Base-by-base conservation (phyloP, 2,329 filamentous ascomycete genomes). In the Colletotrichum karsti region DNA sequence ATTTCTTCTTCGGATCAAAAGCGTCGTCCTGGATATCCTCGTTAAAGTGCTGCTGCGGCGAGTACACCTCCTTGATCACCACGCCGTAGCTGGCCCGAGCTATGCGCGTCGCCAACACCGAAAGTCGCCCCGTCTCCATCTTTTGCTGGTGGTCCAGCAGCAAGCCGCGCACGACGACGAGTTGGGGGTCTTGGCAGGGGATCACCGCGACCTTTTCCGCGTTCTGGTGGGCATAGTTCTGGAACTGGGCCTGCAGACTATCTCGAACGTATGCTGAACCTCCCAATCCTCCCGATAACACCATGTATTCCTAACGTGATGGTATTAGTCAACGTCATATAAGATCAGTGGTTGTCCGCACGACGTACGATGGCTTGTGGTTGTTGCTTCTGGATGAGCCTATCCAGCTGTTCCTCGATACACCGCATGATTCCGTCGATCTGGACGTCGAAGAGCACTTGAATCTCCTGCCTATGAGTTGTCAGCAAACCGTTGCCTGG, bases 161-260 rank as follows among this genome's bases (percentile, higher is more conserved):
- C 3, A 88, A 75, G 0, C 86, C 86, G 67, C 85, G 85, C 44
- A 85, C 85, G 2, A 88, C 85, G 5, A 86, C 85, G 0, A 88
- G 82, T 61, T 88, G 85, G 0, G 86, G 85, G 50, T 88, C 86
- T 8, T 83, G 81, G 2, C 81, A 82, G 8, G 81, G 81, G 4
- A 84, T 69, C 15, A 85, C 81, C 35, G 77, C 74, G 28, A 81
- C 73, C 8, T 77, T 71, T 9, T 70, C 69, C 4, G 81, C 78
- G 58, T 77, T 81, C 4, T 76, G 75, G 51, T 83, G 81, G 3
- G 73, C 73, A 7, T 75, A 73, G 5, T 57, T 73, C 26, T 66
- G 62, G 44, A 84, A 77, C 2, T 77, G 73, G n/a, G 80, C 73
- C 51, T 83, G 77, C 3, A 85, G 75, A 15, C 75, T 73, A 22